Evolutionary conservation across 192 early-diverging fungal genomes (phyloP), one percentile per base, ranked within the genome.

Genomic region (Cladochytrium replicatum): DNA sequence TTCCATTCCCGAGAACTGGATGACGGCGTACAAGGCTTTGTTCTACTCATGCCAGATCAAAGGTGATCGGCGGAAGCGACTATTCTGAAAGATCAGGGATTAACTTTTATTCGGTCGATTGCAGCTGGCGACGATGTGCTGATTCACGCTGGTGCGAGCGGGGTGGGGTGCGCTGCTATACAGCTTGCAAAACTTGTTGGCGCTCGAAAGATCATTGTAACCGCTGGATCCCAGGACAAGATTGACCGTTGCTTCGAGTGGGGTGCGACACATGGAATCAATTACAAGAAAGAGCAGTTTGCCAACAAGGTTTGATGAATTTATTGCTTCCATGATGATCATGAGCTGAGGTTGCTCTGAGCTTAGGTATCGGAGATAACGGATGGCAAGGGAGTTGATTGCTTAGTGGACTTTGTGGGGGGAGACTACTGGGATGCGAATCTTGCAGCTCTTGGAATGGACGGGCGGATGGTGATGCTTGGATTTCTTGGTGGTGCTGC

Each of bases 141-240:
- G 41, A 78, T 92, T 23, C 92, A 96, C 63, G 92, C 87, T 6
- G 92, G 83, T 4, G 92, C 88, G 11, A 83, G 82, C 27, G 88
- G 87, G 32, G 88, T 96, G 1, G 88, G 92, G 13, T 66, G 85
- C 13, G 84, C 82, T 11, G 88, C 88, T 0, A 83, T 96, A 32
- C 92, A 96, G 60, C 82, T 96, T 28, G 89, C 91, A 24, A 86
- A 85, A 58, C 26, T 25, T 40, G 42, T 57, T 6, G 38, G 54
- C 9, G 48, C 22, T n/a, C 9, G 52, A 51, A 68, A 60, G 4
- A 87, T 93, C 17, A 87, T 96, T 57, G 89, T 82, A 0, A 89
- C 89, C 4, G 84, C 82, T 0, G 84, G 89, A 7, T 82, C 80
- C 38, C 64, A 69, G 19, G 76, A 69, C 21, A 96, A 96, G 50